Evolutionary conservation across 2,329 filamentous ascomycete genomes (phyloP), one percentile per base, ranked within the genome.

Genomic region (Cladosporium sp.): DNA sequence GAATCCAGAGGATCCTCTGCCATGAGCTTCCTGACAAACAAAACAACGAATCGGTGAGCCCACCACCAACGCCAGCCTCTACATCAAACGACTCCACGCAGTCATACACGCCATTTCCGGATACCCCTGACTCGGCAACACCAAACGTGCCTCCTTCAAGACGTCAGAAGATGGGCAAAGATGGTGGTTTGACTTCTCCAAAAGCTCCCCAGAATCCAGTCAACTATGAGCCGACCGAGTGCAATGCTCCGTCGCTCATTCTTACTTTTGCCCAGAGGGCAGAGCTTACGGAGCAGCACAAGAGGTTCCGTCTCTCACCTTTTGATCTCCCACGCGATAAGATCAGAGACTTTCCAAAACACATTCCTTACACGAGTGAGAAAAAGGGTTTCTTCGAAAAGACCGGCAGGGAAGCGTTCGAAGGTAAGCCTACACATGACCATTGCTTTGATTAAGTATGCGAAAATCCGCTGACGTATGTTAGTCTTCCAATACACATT

Each of bases 301-400:
- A 73, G 37, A 74, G 73, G 37, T 92, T 86, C 64, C 74, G 80
- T 13, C 75, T 96, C 49, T 79, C 77, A 51, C 86, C 88, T 1
- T 74, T 84, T 56, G 89, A 75, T 1, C 64, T 74, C n/a, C 56
- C 54, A 2, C 52, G 55, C 7, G 63, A 62, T 9, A 49, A 59
- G 43, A 83, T 84, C 51, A 69, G 63, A n/a, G 72, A 77, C 55
- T 72, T 69, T 18, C 63, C 66, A 9, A 67, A 72, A 38, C 89
- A 92, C 63, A 95, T 96, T 54, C 92, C 92, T 0, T 97, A 97
- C 71, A 91, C 89, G 65, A 95, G 91, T 67, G 87, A 89, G 59
- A 97, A 96, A 76, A 95, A 95, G 69, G 80, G 85, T 55, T 95
- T 96, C 63, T 81, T 84, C 57, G 82, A 85, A 58, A 95, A 89